Evolutionary conservation across 2,329 filamentous ascomycete genomes (phyloP).

Genomic region (Aspergillus chevalieri): DNA sequence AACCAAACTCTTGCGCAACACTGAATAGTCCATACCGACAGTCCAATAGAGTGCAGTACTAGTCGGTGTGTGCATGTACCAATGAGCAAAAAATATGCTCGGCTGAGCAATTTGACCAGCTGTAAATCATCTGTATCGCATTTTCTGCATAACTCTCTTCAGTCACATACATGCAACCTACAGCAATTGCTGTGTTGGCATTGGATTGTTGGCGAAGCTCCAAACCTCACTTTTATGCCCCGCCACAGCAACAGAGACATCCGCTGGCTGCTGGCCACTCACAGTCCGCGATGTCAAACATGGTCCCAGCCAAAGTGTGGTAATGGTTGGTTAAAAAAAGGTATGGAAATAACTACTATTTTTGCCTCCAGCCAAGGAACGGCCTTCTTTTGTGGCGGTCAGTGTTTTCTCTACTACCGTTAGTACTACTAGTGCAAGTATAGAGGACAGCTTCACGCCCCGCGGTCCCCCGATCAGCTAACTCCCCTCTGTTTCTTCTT

Average conservation of each 20-base stretch:
- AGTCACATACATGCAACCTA: background rate
- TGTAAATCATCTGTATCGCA: background rate
- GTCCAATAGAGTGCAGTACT: no score
- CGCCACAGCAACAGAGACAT: background rate
- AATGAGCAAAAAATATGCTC: no score
- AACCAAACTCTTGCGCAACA: no score
- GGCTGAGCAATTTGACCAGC: background rate
- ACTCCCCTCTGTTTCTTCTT: constrained; percentile 6
- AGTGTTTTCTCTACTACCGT: constrained; percentile 1
- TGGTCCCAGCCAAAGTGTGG: background rate
- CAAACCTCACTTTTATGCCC: background rate
- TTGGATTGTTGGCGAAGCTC: background rate
- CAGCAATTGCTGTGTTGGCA: background rate
- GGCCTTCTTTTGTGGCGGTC: constrained; percentile 5
- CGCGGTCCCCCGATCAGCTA: constrained; percentile 12
- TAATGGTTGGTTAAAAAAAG: background rate
- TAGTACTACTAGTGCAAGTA: background rate
- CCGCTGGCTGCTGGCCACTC: background rate
- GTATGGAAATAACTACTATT: background rate
- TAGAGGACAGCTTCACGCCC: constrained; percentile 19
- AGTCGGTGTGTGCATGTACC: no score
- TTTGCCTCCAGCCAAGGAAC: background rate
- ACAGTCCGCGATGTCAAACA: background rate
- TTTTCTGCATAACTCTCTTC: background rate
- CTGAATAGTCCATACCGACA: no score